Base-by-base conservation (phyloP, 495 filamentous ascomycete species). In the Aspergillus funiculosus region DNA sequence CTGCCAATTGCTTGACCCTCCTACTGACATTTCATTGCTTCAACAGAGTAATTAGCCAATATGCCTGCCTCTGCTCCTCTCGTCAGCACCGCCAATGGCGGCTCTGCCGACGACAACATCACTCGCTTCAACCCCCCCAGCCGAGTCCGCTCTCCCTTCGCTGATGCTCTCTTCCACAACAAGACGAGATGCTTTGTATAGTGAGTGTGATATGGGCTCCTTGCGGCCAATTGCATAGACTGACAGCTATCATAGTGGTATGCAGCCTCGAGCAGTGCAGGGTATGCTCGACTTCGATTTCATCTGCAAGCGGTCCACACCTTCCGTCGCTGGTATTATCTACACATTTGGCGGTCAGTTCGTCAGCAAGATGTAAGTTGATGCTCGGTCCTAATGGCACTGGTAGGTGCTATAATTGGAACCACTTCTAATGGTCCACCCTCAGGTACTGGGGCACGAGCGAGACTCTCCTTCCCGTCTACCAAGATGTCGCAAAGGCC, bases 261-360 rank as follows among this genome's bases (percentile, higher is more conserved):
- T 98, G 61, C 92, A 98, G 74, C 94, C 94, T 54, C 82, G 88
- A 63, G 92, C 92, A 58, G 94, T 96, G 56, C 92, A 98, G 77
- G 94, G 94, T 69, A 98, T 97, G 92, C 86, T 98, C 64, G 92
- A 98, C 70, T 98, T 98, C 71, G 92, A 98, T 78, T 98, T 97
- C 80, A 98, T 98, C 74, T 98, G 92, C 88, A 97, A 96, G 80
- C 87, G 92, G 48, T 77, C 77, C 64, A 94, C 89, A 11, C 92
- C 92, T 46, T 97, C 92, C 50, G 92, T 98, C 39, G 92, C 92
- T 54, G 92, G 89, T 70, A 98, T 98, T 72, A 97, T 98, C 75
- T 98, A 98, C 78, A 96, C 92, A 56, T 98, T 98, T 64, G 92
- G 92, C 69, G 92, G 92, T 43, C 92, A 98, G 67, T 98, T 97